Evolutionary conservation across 2,329 filamentous ascomycete species (phyloP).

Genomic region (Hirsutella rhossiliensis): DNA sequence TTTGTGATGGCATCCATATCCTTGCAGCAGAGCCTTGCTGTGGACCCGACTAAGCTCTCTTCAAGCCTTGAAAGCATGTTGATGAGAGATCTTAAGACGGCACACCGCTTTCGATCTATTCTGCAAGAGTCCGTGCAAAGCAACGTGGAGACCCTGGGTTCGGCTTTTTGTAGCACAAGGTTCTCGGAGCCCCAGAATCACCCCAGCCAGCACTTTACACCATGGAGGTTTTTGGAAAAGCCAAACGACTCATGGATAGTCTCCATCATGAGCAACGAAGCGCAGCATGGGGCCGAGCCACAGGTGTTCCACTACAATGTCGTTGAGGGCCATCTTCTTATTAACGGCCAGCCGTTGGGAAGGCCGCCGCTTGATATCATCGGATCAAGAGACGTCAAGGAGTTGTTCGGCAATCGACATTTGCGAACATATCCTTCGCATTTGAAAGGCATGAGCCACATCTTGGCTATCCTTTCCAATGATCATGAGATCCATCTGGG

Average conservation of each 20-base stretch:
- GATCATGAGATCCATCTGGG: constrained; percentile 39
- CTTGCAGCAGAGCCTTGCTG: constrained; percentile 13
- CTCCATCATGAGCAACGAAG: neutral
- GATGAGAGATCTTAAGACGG: constrained; percentile 8
- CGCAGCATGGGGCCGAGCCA: neutral
- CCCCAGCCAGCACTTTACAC: neutral
- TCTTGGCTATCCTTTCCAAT: constrained; percentile 10
- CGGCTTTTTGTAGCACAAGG: neutral
- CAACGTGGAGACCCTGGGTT: neutral
- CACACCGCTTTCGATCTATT: neutral
- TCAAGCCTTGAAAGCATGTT: constrained; percentile 5
- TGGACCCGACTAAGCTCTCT: constrained; percentile 6
- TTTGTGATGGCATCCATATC: constrained; percentile 14
- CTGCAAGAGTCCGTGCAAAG: constrained; percentile 3
- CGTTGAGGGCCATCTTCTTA: constrained; percentile 18
- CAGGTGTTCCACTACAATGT: constrained; percentile 21
- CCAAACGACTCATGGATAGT: neutral
- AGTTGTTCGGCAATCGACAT: constrained; percentile 41
- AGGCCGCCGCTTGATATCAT: constrained; percentile 41
- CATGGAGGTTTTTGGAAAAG: neutral
- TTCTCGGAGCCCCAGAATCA: neutral
- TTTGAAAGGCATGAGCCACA: constrained; percentile 41
- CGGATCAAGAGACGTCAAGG: constrained; percentile 25
- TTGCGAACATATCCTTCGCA: constrained; percentile 40
- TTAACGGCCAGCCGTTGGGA: constrained; percentile 21